phyloP scores from a whole-genome alignment of 1,284 basidiomycete genomes.

The Sporisorium iseilematis-ciliati region DNA sequence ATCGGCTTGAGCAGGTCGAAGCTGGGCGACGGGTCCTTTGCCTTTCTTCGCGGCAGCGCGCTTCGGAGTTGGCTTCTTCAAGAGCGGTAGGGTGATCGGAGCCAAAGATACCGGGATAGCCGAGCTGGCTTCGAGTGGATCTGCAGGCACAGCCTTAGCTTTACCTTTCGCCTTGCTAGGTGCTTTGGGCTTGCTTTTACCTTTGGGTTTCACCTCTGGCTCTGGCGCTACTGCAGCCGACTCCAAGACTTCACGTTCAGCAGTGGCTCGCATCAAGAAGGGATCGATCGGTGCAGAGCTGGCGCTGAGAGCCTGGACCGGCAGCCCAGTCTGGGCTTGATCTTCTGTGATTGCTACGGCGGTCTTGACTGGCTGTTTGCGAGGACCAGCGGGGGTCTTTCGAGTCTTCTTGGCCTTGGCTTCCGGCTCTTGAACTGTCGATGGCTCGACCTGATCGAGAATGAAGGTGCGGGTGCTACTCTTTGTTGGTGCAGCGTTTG shows the following conservation, averaged over 20 bases:
- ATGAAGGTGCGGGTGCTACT: neutral
- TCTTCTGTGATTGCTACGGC: neutral
- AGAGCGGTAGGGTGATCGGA: neutral
- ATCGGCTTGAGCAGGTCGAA: constrained; percentile 24
- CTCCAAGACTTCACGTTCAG: neutral
- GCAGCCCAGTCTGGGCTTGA: neutral
- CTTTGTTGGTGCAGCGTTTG: neutral
- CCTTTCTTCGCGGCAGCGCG: constrained; percentile 11
- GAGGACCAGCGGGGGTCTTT: constrained; percentile 9
- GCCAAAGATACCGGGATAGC: neutral
- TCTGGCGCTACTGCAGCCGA: neutral
- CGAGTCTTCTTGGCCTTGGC: constrained; percentile 6
- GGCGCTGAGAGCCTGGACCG: neutral
- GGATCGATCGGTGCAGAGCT: neutral
- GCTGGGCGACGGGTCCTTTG: constrained; percentile 27
- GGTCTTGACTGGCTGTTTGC: constrained; percentile 10
- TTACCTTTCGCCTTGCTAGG: constrained; percentile 18
- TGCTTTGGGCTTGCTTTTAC: constrained; percentile 17
- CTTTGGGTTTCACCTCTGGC: constrained; percentile 10
- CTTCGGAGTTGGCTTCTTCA: constrained; percentile 13
- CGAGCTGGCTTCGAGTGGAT: neutral
- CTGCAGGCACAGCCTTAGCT: neutral
- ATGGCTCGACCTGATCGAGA: neutral
- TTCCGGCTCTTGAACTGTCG: neutral
- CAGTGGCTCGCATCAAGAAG: neutral